Evolutionary conservation across 139 green algal species (phyloP), one percentile per base, ranked within the genome.

Genomic region (Chlorella sp.): DNA sequence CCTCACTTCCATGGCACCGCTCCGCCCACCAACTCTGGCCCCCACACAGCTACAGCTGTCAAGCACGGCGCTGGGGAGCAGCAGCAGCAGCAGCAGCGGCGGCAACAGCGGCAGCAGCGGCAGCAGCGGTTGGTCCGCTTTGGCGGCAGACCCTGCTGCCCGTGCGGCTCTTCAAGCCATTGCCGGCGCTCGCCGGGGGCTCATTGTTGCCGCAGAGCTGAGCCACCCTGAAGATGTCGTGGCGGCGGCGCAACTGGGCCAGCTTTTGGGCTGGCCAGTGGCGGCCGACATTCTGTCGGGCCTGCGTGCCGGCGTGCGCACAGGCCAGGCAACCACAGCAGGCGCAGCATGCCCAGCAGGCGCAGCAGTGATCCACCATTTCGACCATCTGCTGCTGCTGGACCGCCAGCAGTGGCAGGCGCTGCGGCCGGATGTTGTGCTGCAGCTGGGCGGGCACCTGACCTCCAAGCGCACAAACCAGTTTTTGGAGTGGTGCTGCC

Each of bases 171-270:
- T 91, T 64, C 48, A 71, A 19, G 83, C 82, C 0, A 73, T 79
- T 37, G 15, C 48, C 32, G 37, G 86, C 11, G 84, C 76, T 34
- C 80, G 87, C 80, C 89, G 96, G 7, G 97, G 96, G 4, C 90
- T 99, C 82, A 48, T 99, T 5, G 94, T 99, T 26, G 92, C 97
- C 18, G 97, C 95, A 11, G 96, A 98, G 91, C 82, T 97, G 66
- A 32, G 39, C 1, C 81, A 78, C 3, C 82, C 94, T 0, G 84
- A 86, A 53, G 97, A 98, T 40, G 92, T 92, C 0, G 88, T 93
- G 22, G 96, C 96, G 3, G 95, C 94, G 0, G 68, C 89, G 5
- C 76, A 94, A 83, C 88, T 97, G 66, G 89, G 83, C 14, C 57
- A 68, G 66, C 26, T 69, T 26, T 93, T 99, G 57, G 95, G 95